Conservation (phyloP, 257 asterid genomes). For the Oldenlandia corymbosa region DNA sequence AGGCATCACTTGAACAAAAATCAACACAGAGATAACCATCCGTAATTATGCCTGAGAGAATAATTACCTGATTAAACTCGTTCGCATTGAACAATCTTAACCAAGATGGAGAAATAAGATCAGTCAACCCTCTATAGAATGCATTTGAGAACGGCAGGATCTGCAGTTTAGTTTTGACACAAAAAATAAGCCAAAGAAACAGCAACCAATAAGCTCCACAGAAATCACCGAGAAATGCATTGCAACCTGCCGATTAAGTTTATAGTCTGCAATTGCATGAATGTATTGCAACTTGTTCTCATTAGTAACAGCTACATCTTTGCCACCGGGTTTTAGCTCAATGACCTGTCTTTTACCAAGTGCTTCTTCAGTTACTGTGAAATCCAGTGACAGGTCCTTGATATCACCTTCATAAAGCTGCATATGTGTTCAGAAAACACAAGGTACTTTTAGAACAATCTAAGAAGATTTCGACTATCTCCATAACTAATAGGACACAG, state of each 20-base stretch:
- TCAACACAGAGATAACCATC: not conserved
- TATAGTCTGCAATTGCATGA: conserved; percentile 94
- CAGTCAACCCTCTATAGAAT: conserved; percentile 85
- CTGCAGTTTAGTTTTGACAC: conserved; percentile 43
- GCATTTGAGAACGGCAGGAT: conserved; percentile 93
- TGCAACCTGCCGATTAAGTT: conserved; percentile 89
- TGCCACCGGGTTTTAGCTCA: conserved; percentile 95
- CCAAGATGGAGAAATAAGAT: conserved; percentile 94
- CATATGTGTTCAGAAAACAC: conserved; percentile 16
- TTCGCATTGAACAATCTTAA: conserved; percentile 84
- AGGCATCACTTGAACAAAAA: not conserved
- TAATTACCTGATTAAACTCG: conserved; percentile 91
- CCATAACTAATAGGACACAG: not conserved
- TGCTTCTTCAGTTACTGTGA: conserved; percentile 90
- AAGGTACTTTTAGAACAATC: not conserved
- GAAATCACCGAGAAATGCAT: conserved; percentile 17
- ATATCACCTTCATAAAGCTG: conserved; percentile 94
- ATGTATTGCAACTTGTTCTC: conserved; percentile 95
- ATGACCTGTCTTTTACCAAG: conserved; percentile 64
- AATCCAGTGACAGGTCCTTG: conserved; percentile 77
- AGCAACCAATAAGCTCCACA: conserved; percentile 18
- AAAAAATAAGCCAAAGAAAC: conserved; percentile 22
- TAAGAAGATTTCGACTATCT: not conserved
- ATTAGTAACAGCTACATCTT: conserved; percentile 66
- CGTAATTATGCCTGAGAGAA: conserved; percentile 9